These are phyloP conservation scores for Beauveria medogensis DNA, from an alignment of 2,329 filamentous ascomycete species.

Conservation along the genomic window DNA sequence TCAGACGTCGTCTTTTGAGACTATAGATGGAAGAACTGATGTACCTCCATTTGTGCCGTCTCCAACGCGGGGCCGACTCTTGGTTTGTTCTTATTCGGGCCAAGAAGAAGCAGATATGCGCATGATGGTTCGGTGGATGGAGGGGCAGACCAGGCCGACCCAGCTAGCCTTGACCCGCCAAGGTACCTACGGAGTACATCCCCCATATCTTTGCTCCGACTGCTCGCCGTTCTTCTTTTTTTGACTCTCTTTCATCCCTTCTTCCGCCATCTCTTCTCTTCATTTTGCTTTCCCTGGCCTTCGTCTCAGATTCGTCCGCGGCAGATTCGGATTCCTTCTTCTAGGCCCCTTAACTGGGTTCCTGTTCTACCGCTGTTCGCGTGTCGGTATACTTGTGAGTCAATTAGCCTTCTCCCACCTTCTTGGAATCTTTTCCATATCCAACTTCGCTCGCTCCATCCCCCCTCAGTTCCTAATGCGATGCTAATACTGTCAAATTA, in stretches of 20 bases:
- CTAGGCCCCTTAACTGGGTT: conserved; percentile 11
- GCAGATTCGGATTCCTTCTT: not conserved
- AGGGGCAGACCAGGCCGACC: conserved; percentile 4
- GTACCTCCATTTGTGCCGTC: not conserved
- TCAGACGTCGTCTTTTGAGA: not conserved
- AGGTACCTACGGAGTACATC: not conserved
- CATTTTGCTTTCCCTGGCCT: not conserved
- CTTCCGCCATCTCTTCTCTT: not conserved
- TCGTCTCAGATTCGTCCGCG: not conserved
- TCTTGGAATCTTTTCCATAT: not conserved
- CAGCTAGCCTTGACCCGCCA: conserved; percentile 8
- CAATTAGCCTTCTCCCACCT: conserved; percentile 2
- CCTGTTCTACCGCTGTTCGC: not conserved
- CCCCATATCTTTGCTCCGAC: conserved; percentile 6
- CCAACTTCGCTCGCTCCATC: not conserved
- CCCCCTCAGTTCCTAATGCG: too few species aligned
- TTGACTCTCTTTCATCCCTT: not conserved
- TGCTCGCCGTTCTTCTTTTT: conserved; percentile 6
- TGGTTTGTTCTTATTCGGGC: not conserved
- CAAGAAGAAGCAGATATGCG: not conserved
- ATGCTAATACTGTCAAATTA: not conserved
- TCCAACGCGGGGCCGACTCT: not conserved
- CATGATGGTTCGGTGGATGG: not conserved
- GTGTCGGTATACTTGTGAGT: not conserved
- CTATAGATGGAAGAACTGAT: not conserved